phyloP scores from a whole-genome alignment of 2,329 filamentous ascomycete genomes.

The Pseudocercospora macadamiae region DNA sequence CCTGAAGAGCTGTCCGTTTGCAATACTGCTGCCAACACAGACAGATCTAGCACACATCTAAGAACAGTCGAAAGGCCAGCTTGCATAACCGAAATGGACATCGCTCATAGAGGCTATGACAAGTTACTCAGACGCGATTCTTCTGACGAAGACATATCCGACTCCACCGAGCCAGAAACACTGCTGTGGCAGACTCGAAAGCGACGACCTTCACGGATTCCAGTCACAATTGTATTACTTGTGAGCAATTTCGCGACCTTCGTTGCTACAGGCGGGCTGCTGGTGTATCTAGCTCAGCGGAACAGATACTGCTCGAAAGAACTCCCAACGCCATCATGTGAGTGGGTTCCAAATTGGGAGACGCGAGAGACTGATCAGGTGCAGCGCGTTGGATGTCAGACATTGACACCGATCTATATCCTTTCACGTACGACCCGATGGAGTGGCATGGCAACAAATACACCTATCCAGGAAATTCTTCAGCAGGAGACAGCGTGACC shows the following conservation, averaged over 20 bases:
- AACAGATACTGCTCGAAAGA: neutral
- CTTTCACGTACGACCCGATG: neutral
- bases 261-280: neutral
- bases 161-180: neutral
- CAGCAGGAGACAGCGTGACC: neutral
- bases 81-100: neutral
- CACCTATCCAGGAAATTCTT: neutral
- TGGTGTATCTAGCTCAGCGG: neutral
- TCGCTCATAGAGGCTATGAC: neutral
- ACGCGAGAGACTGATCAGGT: neutral
- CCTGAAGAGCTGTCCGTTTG: too few species aligned
- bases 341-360: neutral
- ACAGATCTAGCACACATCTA: too few species aligned
- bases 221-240: neutral
- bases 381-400: neutral
- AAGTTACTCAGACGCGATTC: neutral
- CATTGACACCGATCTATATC: neutral
- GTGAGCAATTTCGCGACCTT: neutral
- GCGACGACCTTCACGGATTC: neutral
- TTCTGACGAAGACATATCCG: neutral
- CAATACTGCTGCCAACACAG: too few species aligned
- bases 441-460: slow-evolving; percentile 1
- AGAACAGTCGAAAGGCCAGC: too few species aligned
- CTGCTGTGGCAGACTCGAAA: neutral
- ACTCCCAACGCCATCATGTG: neutral